Percentiles rank a stretch among this genome's conserved stretches.
These are phyloP conservation scores for Bacterosira constricta DNA, from an alignment of 108 stramenopile genomes.

Conservation along the genomic window DNA sequence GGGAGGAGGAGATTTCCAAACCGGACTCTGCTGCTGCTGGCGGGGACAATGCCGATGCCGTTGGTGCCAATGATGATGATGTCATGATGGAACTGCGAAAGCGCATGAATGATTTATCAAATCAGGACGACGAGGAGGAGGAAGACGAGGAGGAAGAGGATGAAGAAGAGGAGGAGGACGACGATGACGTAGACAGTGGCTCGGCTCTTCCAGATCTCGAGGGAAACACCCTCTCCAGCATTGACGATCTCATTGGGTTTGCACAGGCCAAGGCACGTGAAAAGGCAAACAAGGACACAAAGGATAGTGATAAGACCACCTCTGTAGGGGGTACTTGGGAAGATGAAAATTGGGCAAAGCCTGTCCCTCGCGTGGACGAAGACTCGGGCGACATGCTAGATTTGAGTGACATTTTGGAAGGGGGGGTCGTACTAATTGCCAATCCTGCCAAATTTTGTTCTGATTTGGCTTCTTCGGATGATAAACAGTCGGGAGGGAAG, in stretches of 20 bases:
- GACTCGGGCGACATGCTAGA: slow-evolving; percentile 25
- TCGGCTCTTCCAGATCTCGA: slow-evolving; percentile 40
- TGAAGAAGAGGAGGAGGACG: slow-evolving; percentile 26
- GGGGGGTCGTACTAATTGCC: slow-evolving; percentile 69
- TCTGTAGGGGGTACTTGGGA: slow-evolving; percentile 36
- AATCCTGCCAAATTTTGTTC: slow-evolving; percentile 79
- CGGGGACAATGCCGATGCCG: slow-evolving; percentile 26
- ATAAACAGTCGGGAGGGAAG: slow-evolving; percentile 7
- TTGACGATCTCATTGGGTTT: slow-evolving; percentile 67
- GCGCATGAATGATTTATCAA: slow-evolving; percentile 28
- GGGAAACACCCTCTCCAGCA: slow-evolving; percentile 44
- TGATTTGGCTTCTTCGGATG: slow-evolving; percentile 31
- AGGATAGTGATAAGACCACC: slow-evolving; percentile 22
- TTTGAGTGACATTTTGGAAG: slow-evolving; percentile 45
- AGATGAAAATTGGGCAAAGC: slow-evolving; percentile 62
- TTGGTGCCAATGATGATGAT: slow-evolving; percentile 62
- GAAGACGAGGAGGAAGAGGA: slow-evolving; percentile 52
- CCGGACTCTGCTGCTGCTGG: neutral
- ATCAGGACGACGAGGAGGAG: slow-evolving; percentile 46
- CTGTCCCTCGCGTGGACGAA: slow-evolving; percentile 42
- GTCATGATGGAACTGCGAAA: slow-evolving; percentile 54
- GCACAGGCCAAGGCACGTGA: slow-evolving; percentile 56
- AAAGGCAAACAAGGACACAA: slow-evolving; percentile 13
- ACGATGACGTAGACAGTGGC: slow-evolving; percentile 31
- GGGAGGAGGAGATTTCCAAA: neutral